These are phyloP conservation scores for Aegilops tauschii DNA, from an alignment of 176 grass and related monocot species.

Conservation along the genomic window DNA sequence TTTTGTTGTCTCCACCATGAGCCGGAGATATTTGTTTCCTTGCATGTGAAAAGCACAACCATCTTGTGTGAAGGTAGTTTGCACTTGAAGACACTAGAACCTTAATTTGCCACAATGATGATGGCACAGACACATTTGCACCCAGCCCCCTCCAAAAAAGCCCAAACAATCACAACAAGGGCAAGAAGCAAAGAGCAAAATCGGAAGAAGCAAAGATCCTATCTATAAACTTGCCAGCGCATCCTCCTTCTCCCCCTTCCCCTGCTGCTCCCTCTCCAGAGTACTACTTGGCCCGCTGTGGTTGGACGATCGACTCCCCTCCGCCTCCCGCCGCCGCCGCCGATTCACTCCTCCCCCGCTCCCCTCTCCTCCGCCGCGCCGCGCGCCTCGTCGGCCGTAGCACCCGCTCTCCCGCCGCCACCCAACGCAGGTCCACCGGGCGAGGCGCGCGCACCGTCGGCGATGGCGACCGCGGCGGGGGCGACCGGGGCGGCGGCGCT, in stretches of 20 bases:
- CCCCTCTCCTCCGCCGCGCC: neutral
- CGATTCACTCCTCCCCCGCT: neutral
- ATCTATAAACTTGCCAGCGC: neutral
- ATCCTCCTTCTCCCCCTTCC: neutral
- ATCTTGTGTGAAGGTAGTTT: neutral
- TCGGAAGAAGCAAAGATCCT: neutral
- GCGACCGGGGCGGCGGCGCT: slow-evolving; percentile 43
- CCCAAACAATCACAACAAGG: neutral
- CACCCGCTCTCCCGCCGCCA: too few species aligned
- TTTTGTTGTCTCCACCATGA: neutral
- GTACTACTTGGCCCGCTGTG: neutral
- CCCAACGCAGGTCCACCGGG: too few species aligned
- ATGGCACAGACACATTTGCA: neutral
- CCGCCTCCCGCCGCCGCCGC: neutral
- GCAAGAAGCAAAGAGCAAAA: neutral
- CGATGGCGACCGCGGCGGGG: slow-evolving; percentile 9
- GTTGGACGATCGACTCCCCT: slow-evolving; percentile 18
- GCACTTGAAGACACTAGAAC: neutral
- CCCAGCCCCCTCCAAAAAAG: neutral
- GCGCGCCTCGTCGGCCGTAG: neutral
- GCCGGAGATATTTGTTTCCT: neutral
- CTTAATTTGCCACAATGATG: neutral
- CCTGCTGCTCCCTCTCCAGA: neutral
- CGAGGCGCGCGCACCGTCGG: neutral
- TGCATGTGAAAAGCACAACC: neutral